Evolutionary conservation across 176 grass and related monocot genomes (phyloP).

Genomic region (Triticum timopheevii): DNA sequence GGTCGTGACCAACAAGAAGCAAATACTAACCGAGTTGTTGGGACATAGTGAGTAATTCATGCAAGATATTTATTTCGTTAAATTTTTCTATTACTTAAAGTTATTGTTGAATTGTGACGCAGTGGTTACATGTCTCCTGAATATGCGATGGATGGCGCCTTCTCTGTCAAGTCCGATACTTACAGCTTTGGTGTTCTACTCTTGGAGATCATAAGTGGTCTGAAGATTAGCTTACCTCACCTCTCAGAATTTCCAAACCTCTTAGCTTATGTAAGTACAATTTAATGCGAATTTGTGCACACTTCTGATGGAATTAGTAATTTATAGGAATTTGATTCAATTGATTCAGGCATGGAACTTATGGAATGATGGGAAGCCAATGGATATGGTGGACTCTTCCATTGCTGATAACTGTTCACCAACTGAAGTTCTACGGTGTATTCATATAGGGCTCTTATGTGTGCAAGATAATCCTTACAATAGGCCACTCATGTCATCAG

Average conservation of each 20-base stretch:
- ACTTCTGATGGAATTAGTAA: not conserved
- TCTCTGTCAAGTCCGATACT: constrained; percentile 61
- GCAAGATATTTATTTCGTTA: not conserved
- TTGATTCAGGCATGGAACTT: constrained; percentile 51
- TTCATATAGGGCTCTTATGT: constrained; percentile 54
- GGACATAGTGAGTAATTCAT: constrained; percentile 47
- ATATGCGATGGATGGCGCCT: constrained; percentile 60
- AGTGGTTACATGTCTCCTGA: constrained; percentile 72
- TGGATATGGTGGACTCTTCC: constrained; percentile 39
- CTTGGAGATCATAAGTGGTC: constrained; percentile 60
- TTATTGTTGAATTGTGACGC: not conserved
- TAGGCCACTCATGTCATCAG: constrained; percentile 53
- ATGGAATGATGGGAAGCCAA: constrained; percentile 47
- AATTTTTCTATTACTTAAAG: not conserved
- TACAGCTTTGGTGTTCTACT: constrained; percentile 60
- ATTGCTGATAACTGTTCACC: not conserved
- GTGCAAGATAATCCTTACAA: constrained; percentile 49
- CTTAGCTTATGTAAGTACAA: constrained; percentile 48
- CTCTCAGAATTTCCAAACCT: constrained; percentile 15
- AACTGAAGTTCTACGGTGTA: constrained; percentile 38
- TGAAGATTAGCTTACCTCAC: constrained; percentile 36
- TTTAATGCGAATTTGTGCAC: not conserved
- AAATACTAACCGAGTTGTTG: constrained; percentile 53
- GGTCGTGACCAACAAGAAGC: constrained; percentile 37
- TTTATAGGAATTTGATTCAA: not conserved